phyloP scores from a whole-genome alignment of 768 basidiomycete genomes.

The Suillus subalutaceus region DNA sequence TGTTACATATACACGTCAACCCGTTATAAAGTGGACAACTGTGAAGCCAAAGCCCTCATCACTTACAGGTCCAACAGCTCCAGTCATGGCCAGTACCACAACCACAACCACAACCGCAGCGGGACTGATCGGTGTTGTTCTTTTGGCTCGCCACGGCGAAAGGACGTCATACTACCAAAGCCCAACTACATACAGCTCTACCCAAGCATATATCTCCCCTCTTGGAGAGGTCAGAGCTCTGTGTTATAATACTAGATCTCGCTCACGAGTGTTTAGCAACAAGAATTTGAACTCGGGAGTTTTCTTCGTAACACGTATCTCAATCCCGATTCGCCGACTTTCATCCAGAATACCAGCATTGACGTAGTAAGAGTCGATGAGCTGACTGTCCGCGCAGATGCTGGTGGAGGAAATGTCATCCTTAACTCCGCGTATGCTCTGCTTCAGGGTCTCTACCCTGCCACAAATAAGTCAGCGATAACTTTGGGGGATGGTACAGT shows the following conservation, averaged over 20 bases:
- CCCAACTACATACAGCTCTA: constrained; percentile 67
- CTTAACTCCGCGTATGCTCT: constrained; percentile 84
- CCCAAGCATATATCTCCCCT: constrained; percentile 68
- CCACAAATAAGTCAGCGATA: constrained; percentile 63
- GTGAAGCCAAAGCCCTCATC: not conserved
- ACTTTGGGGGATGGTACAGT: constrained; percentile 72
- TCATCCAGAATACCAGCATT: constrained; percentile 65
- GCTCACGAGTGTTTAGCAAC: constrained; percentile 43
- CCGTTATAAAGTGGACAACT: not conserved
- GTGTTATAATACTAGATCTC: constrained; percentile 3
- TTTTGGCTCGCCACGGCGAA: constrained; percentile 79
- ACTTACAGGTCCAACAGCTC: not conserved
- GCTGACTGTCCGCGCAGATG: constrained; percentile 76
- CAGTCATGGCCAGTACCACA: constrained; percentile 28
- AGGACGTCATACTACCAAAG: constrained; percentile 70
- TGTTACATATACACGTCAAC: too few relatives aligned
- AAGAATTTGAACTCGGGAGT: constrained; percentile 65
- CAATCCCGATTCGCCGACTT: constrained; percentile 59
- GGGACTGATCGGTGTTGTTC: constrained; percentile 67
- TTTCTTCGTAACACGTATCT: constrained; percentile 67
- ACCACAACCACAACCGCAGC: constrained; percentile 18
- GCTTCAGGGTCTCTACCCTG: constrained; percentile 84
- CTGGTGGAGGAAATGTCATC: constrained; percentile 77
- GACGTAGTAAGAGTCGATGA: constrained; percentile 71
- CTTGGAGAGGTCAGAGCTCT: constrained; percentile 59